Evolutionary conservation across 805 yeast species (phyloP), one percentile per base, ranked within the genome.

Genomic region (Ogataea thermomethanolica): DNA sequence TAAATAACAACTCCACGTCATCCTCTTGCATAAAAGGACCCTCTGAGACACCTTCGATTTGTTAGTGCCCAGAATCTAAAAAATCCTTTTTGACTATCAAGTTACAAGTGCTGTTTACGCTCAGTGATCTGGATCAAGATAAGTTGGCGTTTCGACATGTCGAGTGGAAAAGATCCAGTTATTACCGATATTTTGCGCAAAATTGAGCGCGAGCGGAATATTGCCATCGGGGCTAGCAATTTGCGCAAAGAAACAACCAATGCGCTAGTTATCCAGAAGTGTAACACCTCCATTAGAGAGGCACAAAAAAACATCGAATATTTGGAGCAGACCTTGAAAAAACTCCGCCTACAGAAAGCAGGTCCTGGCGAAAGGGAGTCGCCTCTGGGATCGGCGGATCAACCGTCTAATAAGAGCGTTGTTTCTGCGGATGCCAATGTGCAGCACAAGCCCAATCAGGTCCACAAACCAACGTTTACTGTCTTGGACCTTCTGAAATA

Each of bases 291-390:
- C 54, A 89, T 93, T 51, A 71, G 91, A 48, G 99, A 93, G 55
- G 90, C 97, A 3, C 87, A 86, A 56, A 81, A 87, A 50, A 93
- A 91, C 62, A 84, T 93, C 50, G 90, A 87, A 50, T 93, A 91
- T 56, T 74, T 93, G 47, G 84, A 84, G 58, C 85, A 84, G 43
- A 79, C 89, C 6, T 69, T 93, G 51, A 71, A 73, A 38, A 84
- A 83, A 51, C 67, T 88, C 38, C 65, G 70, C 28, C 41, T 76
- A 13, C 69, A 65, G 46, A 46, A 55, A 29, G 24, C 36, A 8
- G 13, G 24, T n/a, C 49, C 39, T 7, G 32, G 15, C 1, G 30
- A 33, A 8, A 25, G 24, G 11, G 35, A 35, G 3, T 32, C 39
- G 10, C 24, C 44, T 15, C 35, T 22, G 10, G 36, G 15, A 3